Conservation (phyloP, 2,329 filamentous ascomycete genomes). For the Alternaria brassicicola region DNA sequence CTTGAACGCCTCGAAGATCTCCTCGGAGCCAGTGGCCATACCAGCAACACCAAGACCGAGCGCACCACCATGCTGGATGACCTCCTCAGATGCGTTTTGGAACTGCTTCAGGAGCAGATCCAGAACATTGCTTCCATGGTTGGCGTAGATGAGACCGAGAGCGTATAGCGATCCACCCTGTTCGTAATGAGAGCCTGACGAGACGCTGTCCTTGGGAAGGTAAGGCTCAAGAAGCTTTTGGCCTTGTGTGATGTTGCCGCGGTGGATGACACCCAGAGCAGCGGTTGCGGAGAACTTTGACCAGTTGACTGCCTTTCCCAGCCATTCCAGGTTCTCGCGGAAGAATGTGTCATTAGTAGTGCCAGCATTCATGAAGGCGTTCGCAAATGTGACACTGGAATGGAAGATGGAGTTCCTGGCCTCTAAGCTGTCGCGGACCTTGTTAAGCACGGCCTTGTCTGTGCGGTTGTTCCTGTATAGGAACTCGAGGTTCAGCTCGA, state of each 20-base stretch:
- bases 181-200: constrained; percentile 84
- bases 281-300: constrained; percentile 98
- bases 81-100: constrained; percentile 78
- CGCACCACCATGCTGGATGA: constrained; percentile 95
- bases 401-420: constrained; percentile 98
- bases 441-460: constrained; percentile 91
- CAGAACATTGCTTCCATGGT: constrained; percentile 90
- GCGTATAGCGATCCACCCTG: constrained; percentile 96
- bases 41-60: constrained; percentile 94
- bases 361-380: constrained; percentile 98
- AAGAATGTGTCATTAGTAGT: constrained; percentile 99
- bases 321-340: constrained; percentile 95
- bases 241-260: constrained; percentile 91
- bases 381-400: constrained; percentile 94
- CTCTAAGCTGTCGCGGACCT: constrained; percentile 93
- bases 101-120: constrained; percentile 80
- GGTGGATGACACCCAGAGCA: constrained; percentile 93
- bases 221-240: constrained; percentile 94
- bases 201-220: constrained; percentile 77
- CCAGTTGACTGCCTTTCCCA: constrained; percentile 99
- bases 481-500: constrained; percentile 94
- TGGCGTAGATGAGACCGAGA: constrained; percentile 94
- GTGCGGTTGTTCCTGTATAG: constrained; percentile 94
- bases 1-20: constrained; percentile 90
- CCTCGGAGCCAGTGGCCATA: constrained; percentile 92